These are phyloP conservation scores for Dactylorhiza incarnata DNA, from an alignment of 106 monocot genomes.

Conservation along the genomic window DNA sequence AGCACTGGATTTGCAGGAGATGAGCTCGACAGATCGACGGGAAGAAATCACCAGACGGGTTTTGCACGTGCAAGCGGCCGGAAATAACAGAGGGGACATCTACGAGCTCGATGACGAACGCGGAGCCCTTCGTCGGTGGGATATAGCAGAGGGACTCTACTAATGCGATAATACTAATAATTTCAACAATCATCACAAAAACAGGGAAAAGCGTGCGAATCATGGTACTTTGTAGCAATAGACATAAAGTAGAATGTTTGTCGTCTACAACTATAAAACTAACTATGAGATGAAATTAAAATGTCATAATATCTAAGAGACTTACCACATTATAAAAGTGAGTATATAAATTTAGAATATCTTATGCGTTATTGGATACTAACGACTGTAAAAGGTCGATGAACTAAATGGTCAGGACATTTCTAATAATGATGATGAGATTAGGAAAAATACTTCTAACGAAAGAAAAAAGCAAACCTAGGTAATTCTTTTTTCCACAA, in stretches of 20 bases:
- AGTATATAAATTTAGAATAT: not conserved
- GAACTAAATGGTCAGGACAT: not conserved
- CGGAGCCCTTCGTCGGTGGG: too few species aligned
- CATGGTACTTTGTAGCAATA: not conserved
- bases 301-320: not conserved
- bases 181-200: too few species aligned
- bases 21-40: too few species aligned
- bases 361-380: not conserved
- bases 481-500: slow-evolving; percentile 67
- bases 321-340: not conserved
- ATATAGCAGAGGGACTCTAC: too few species aligned
- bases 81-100: too few species aligned
- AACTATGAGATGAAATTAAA: not conserved
- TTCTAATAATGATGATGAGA: not conserved
- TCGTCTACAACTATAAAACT: not conserved
- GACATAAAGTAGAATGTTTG: not conserved
- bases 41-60: too few species aligned
- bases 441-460: not conserved
- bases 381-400: not conserved
- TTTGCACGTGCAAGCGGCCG: too few species aligned
- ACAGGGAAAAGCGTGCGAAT: not conserved
- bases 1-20: too few species aligned
- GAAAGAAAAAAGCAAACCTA: slow-evolving; percentile 35
- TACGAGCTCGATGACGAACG: too few species aligned
- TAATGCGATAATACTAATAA: too few species aligned